A percentile compares a stretch with the other conserved stretches of the same genome.
Evolutionary conservation across 768 basidiomycete genomes (phyloP).

Genomic region (Collybia nuda): DNA sequence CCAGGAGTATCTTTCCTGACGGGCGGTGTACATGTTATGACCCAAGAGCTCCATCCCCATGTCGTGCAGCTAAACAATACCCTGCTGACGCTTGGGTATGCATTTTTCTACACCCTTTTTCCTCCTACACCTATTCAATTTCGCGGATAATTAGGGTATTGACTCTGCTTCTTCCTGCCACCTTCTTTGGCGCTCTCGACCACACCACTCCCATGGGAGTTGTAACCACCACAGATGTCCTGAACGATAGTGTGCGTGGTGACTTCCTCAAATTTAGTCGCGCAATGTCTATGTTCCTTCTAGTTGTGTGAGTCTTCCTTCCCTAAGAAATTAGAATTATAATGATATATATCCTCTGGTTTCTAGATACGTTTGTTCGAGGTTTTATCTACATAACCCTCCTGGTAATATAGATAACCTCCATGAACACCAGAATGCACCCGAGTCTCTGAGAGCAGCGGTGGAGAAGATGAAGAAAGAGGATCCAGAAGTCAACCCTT

Average conservation of each 20-base stretch:
- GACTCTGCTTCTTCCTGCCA: constrained; percentile 60
- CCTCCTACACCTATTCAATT: background rate
- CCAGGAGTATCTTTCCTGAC: constrained; percentile 68
- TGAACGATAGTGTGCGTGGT: constrained; percentile 43
- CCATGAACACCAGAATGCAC: constrained; percentile 41
- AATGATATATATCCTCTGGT: too few species aligned
- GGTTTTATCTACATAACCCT: constrained; percentile 68
- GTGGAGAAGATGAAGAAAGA: constrained; percentile 30
- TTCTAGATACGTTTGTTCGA: constrained; percentile 59
- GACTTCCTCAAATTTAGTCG: constrained; percentile 61
- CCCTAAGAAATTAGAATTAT: background rate
- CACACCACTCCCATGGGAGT: constrained; percentile 18
- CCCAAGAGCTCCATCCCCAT: constrained; percentile 68
- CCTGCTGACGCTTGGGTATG: constrained; percentile 64
- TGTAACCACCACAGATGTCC: constrained; percentile 17
- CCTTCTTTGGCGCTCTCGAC: constrained; percentile 62
- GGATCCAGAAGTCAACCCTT: constrained; percentile 62
- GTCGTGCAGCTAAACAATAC: constrained; percentile 68
- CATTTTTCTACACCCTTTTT: background rate
- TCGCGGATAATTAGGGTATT: constrained; percentile 45
- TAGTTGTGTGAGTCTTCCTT: constrained; percentile 46
- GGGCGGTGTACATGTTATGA: constrained; percentile 62
- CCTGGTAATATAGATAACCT: constrained; percentile 55
- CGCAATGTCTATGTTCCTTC: constrained; percentile 60
- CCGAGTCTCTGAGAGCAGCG: constrained; percentile 41